Evolutionary conservation across 2,329 filamentous ascomycete species (phyloP).

Genomic region (Triangularia setosa): DNA sequence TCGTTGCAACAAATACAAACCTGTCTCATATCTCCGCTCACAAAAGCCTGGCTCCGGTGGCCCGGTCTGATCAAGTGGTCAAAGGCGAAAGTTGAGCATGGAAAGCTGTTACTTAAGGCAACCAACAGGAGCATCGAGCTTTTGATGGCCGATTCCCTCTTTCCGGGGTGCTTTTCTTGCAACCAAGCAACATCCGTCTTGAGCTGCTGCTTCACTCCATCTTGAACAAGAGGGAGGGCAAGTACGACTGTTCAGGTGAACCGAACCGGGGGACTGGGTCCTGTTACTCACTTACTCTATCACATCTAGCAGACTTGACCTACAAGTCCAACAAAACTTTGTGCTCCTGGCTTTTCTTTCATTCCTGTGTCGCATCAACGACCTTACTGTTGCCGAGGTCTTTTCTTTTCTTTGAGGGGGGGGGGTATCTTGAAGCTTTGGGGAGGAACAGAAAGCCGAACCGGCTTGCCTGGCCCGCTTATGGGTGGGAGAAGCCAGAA

Average conservation of each 20-base stretch:
- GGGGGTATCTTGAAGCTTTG: not conserved
- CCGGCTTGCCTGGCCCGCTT: not conserved
- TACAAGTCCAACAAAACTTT: not conserved
- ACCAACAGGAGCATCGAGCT: not conserved
- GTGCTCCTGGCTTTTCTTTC: not conserved
- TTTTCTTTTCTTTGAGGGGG: not conserved
- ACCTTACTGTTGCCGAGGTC: not conserved
- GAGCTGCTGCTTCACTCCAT: not conserved
- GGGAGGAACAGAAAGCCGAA: not conserved
- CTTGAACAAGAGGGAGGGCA: not conserved
- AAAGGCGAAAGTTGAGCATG: not conserved
- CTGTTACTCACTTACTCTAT: not conserved
- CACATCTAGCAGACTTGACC: not conserved
- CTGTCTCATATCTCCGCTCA: constrained; percentile 7
- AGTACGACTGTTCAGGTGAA: constrained; percentile 1
- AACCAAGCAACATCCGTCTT: not conserved
- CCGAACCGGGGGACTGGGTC: not conserved
- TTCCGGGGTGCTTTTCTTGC: not conserved
- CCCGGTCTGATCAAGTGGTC: not conserved
- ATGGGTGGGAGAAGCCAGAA: not conserved
- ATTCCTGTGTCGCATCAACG: not conserved
- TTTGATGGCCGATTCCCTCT: not conserved
- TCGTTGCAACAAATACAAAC: not conserved
- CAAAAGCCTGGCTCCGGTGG: not conserved
- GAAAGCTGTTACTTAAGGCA: not conserved